Evolutionary conservation across 106 monocot species (phyloP).

Genomic region (Agapanthus africanus): DNA sequence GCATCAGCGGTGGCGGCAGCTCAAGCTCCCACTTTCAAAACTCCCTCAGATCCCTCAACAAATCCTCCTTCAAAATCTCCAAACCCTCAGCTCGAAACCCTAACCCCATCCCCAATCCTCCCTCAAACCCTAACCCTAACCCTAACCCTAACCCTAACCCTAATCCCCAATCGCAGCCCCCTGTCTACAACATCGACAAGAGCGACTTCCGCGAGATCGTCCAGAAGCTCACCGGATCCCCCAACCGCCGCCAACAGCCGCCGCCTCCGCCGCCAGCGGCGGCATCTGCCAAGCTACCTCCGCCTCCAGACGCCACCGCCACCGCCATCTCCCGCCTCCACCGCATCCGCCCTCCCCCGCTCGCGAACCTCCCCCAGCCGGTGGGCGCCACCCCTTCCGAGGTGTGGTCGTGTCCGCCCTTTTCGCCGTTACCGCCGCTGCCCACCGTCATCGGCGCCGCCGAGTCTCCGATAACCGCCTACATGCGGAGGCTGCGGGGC

Average conservation of each 20-base stretch:
- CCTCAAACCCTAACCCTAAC: not conserved
- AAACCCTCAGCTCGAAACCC: conserved; percentile 30
- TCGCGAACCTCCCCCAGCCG: conserved; percentile 11
- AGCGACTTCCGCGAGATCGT: conserved; percentile 74
- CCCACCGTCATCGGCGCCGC: conserved; percentile 50
- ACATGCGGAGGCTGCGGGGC: conserved; percentile 36
- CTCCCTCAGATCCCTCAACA: conserved; percentile 35
- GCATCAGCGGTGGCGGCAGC: not conserved
- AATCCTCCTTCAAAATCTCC: conserved; percentile 71
- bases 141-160: not conserved
- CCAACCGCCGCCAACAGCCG: conserved; percentile 16
- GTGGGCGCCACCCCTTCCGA: conserved; percentile 3
- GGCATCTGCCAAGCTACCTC: conserved; percentile 1
- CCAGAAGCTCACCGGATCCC: conserved; percentile 85
- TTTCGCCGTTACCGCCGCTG: conserved; percentile 48
- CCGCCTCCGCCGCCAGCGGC: not conserved
- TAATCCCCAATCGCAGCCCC: conserved; percentile 49
- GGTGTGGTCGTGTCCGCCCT: conserved; percentile 10
- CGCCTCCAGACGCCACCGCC: conserved; percentile 12
- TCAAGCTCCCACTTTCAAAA: not conserved
- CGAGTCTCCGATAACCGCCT: conserved; percentile 44
- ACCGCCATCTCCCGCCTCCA: conserved; percentile 9
- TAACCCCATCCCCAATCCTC: not conserved
- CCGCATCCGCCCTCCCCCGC: conserved; percentile 7
- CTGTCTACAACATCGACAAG: conserved; percentile 87